A percentile compares a stretch with the other conserved stretches of the same genome.
phyloP scores from a whole-genome alignment of 192 early-diverging fungal genomes.

The Podila epigama region DNA sequence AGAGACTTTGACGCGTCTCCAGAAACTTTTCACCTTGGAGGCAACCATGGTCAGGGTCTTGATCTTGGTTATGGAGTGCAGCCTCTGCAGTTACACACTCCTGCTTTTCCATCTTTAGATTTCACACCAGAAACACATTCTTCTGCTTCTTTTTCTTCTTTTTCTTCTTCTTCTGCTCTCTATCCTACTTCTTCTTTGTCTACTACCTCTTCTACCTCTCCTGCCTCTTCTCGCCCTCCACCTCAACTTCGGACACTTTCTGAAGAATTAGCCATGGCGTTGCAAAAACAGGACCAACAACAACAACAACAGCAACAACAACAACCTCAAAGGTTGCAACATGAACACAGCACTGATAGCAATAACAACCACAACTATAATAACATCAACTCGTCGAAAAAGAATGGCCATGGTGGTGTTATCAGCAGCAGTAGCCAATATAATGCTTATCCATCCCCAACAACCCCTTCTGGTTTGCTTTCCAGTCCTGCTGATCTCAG shows the following conservation, averaged over 20 bases:
- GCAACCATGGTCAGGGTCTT: too few relatives aligned
- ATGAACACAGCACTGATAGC: too few relatives aligned
- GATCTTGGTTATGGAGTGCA: too few relatives aligned
- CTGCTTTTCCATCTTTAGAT: not conserved
- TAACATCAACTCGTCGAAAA: too few relatives aligned
- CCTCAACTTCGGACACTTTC: constrained; percentile 30
- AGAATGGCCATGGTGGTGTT: constrained; percentile 24
- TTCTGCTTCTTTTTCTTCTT: constrained; percentile 3
- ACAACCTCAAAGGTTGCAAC: too few relatives aligned
- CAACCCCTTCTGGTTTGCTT: constrained; percentile 17
- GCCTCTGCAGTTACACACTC: not conserved
- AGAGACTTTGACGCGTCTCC: not conserved
- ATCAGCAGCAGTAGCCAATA: not conserved
- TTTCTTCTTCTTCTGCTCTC: not conserved
- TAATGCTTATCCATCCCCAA: constrained; percentile 11
- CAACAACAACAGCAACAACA: too few relatives aligned
- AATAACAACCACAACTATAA: too few relatives aligned
- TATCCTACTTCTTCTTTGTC: not conserved
- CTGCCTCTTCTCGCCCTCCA: not conserved
- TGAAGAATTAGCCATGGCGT: constrained; percentile 41
- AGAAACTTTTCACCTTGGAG: too few relatives aligned
- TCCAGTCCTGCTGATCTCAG: constrained; percentile 35
- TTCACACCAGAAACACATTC: not conserved
- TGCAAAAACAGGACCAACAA: too few relatives aligned
- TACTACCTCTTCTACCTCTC: not conserved